These are phyloP conservation scores for Phyllosticta citribraziliensis DNA, from an alignment of 2,329 filamentous ascomycete genomes.

Conservation along the genomic window DNA sequence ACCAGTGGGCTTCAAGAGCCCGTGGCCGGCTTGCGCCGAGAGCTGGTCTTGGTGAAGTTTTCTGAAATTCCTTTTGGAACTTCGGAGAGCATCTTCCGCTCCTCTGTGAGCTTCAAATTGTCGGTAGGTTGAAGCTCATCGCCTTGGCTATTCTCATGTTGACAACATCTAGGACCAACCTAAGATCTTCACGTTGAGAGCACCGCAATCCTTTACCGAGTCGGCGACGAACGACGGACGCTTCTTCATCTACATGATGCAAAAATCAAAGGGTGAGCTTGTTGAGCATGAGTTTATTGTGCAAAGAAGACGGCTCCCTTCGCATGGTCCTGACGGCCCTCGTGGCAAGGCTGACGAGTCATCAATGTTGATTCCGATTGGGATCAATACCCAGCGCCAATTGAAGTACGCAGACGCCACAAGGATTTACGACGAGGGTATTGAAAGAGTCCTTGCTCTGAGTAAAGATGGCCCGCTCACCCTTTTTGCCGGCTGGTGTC, in stretches of 20 bases:
- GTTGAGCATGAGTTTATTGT: constrained; percentile 29
- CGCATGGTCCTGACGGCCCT: constrained; percentile 17
- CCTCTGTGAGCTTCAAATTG: not conserved
- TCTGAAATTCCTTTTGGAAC: constrained; percentile 20
- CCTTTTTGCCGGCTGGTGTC: constrained; percentile 28
- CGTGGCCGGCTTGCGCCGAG: constrained; percentile 28
- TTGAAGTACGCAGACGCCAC: constrained; percentile 20
- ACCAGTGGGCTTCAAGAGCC: constrained; percentile 20
- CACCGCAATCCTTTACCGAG: constrained; percentile 27
- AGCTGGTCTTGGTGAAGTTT: constrained; percentile 28
- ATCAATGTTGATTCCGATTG: constrained; percentile 26
- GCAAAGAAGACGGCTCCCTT: constrained; percentile 24
- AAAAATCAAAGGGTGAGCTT: constrained; percentile 22
- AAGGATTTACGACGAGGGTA: constrained; percentile 23
- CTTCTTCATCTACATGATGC: constrained; percentile 28
- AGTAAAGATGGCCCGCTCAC: constrained; percentile 18
- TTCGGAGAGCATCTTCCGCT: constrained; percentile 10
- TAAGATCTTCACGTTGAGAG: constrained; percentile 22
- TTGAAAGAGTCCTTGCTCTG: constrained; percentile 24
- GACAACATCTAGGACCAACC: constrained; percentile 10
- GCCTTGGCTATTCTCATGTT: not conserved
- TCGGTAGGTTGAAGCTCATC: constrained; percentile 14
- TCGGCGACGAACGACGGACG: constrained; percentile 23
- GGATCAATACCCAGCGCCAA: constrained; percentile 19
- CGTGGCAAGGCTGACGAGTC: constrained; percentile 13